phyloP scores from a whole-genome alignment of 2,329 filamentous ascomycete species.

The Alternaria viburni region DNA sequence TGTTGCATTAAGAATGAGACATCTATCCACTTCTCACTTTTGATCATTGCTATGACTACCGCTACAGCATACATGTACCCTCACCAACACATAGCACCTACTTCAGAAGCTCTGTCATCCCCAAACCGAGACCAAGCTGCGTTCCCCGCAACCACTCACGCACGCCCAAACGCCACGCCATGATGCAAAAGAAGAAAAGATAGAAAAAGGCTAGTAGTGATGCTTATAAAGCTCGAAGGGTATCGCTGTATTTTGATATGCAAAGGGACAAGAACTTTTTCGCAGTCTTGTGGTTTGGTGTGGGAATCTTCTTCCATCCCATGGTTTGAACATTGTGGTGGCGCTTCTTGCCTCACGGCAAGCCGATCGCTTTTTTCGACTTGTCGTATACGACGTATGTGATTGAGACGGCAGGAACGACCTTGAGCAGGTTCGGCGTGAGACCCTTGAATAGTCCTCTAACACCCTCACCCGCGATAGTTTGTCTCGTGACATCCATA shows the following conservation, averaged over 20 bases:
- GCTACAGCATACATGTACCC: not conserved
- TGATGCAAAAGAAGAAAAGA: conserved; percentile 24
- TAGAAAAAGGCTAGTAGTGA: conserved; percentile 6
- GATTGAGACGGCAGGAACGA: conserved; percentile 93
- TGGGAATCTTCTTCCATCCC: not conserved
- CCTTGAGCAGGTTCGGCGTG: conserved; percentile 94
- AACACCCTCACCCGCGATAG: conserved; percentile 80
- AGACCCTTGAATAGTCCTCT: conserved; percentile 92
- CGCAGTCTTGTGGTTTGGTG: not conserved
- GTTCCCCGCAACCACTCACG: not conserved
- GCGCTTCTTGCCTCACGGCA: conserved; percentile 28
- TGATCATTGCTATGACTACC: not conserved
- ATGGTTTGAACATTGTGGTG: too few species aligned
- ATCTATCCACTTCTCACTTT: not conserved
- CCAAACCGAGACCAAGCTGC: not conserved
- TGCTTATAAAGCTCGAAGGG: conserved; percentile 7
- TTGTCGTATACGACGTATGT: conserved; percentile 54
- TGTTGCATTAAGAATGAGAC: not conserved
- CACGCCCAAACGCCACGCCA: conserved; percentile 22
- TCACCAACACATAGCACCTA: not conserved
- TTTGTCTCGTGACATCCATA: conserved; percentile 84
- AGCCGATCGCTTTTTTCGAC: conserved; percentile 45
- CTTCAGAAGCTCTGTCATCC: not conserved
- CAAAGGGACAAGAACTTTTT: not conserved
- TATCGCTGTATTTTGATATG: conserved; percentile 7